Conservation (phyloP, 345 rosid species). For the Orychophragmus violaceus region DNA sequence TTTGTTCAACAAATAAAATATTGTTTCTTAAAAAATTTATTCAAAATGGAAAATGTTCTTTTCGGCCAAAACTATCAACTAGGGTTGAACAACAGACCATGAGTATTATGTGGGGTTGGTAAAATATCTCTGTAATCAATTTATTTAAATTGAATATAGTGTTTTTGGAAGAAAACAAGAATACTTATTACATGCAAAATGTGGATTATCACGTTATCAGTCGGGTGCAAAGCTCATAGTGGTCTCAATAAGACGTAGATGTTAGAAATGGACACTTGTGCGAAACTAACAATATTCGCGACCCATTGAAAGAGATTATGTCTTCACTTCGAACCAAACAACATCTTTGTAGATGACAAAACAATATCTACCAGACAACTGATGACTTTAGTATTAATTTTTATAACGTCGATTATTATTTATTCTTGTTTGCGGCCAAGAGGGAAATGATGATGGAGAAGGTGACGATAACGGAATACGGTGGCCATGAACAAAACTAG, state of each 20-base stretch:
- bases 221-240: not conserved
- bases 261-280: not conserved
- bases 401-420: not conserved
- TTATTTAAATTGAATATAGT: not conserved
- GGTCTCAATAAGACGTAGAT: constrained; percentile 2
- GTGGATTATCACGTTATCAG: not conserved
- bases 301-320: not conserved
- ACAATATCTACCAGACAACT: not conserved
- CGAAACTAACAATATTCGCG: not conserved
- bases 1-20: not conserved
- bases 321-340: not conserved
- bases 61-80: not conserved
- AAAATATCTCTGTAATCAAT: not conserved
- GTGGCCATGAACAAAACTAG: constrained; percentile 1
- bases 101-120: not conserved
- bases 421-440: not conserved
- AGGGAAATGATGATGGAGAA: not conserved
- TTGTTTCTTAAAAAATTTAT: not conserved
- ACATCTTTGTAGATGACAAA: not conserved
- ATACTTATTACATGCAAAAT: not conserved
- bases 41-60: not conserved
- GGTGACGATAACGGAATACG: not conserved
- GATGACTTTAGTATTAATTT: not conserved
- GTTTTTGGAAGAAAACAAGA: not conserved
- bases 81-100: not conserved